Evolutionary conservation across 2,329 filamentous ascomycete species (phyloP).

Genomic region (Sordariomycetes sp.): DNA sequence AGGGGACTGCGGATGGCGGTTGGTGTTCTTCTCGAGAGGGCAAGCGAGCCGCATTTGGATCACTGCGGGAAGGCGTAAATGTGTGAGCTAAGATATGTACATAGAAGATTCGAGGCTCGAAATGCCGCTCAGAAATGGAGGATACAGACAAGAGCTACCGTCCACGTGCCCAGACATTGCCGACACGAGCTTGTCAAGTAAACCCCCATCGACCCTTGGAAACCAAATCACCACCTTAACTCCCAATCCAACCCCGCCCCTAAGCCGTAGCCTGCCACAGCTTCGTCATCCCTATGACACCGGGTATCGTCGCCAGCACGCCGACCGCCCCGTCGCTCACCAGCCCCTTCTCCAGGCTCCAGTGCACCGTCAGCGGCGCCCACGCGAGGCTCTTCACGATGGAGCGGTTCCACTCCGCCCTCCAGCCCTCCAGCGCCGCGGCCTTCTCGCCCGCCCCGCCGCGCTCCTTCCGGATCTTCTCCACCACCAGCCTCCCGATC

Average conservation of each 20-base stretch:
- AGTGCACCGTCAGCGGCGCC: slow-evolving; percentile 77
- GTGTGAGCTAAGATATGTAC: neutral
- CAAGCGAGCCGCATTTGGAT: neutral
- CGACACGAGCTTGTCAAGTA: no score
- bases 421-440: slow-evolving; percentile 31
- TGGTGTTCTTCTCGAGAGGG: neutral
- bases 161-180: no score
- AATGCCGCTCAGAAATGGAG: neutral
- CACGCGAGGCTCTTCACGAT: slow-evolving; percentile 63
- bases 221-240: neutral
- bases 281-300: slow-evolving; percentile 25
- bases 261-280: slow-evolving; percentile 22
- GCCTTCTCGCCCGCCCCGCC: slow-evolving; percentile 17
- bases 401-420: slow-evolving; percentile 49
- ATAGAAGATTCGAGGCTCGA: neutral
- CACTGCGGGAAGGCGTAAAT: neutral
- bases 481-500: slow-evolving; percentile 50
- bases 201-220: no score
- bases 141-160: neutral
- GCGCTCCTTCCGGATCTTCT: slow-evolving; percentile 26
- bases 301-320: slow-evolving; percentile 23
- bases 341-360: slow-evolving; percentile 57
- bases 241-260: neutral
- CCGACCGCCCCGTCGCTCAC: slow-evolving; percentile 21
- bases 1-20: neutral